These are phyloP conservation scores for Umbilicaria muhlenbergii DNA, from an alignment of 495 filamentous ascomycete genomes.

Conservation along the genomic window DNA sequence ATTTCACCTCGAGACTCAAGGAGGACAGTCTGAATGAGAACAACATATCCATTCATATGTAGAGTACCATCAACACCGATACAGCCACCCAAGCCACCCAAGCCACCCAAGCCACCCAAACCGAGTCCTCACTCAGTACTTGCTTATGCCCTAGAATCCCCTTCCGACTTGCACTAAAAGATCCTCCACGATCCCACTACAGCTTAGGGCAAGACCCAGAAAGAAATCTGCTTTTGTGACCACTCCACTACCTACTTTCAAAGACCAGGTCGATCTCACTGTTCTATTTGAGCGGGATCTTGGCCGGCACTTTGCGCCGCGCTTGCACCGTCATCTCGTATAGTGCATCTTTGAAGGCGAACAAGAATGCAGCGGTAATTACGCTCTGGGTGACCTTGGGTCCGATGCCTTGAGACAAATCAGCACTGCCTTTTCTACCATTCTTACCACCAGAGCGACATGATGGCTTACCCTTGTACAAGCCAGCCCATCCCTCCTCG, in stretches of 20 bases:
- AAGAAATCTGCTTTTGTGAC: neutral
- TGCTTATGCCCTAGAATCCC: too few relatives aligned
- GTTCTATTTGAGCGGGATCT: conserved; percentile 6
- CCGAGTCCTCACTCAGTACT: too few relatives aligned
- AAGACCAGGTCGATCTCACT: neutral
- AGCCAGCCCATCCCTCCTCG: conserved; percentile 74
- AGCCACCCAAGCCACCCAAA: too few relatives aligned
- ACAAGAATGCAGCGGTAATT: conserved; percentile 88
- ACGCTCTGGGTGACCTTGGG: conserved; percentile 95
- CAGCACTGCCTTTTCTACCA: neutral
- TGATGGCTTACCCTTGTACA: conserved; percentile 63
- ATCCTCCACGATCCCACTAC: too few relatives aligned
- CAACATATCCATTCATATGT: too few relatives aligned
- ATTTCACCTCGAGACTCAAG: too few relatives aligned
- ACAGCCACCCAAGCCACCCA: too few relatives aligned
- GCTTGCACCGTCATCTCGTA: conserved; percentile 46
- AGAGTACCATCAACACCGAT: too few relatives aligned
- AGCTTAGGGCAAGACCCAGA: too few relatives aligned
- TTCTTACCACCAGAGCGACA: neutral
- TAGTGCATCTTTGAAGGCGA: conserved; percentile 91
- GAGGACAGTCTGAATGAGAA: too few relatives aligned
- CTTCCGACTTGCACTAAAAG: too few relatives aligned
- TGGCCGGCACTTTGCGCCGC: conserved; percentile 30
- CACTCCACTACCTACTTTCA: neutral
- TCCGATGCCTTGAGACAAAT: conserved; percentile 51